Evolutionary conservation across 106 monocot genomes (phyloP).

Genomic region (Dioscorea dumetorum): DNA sequence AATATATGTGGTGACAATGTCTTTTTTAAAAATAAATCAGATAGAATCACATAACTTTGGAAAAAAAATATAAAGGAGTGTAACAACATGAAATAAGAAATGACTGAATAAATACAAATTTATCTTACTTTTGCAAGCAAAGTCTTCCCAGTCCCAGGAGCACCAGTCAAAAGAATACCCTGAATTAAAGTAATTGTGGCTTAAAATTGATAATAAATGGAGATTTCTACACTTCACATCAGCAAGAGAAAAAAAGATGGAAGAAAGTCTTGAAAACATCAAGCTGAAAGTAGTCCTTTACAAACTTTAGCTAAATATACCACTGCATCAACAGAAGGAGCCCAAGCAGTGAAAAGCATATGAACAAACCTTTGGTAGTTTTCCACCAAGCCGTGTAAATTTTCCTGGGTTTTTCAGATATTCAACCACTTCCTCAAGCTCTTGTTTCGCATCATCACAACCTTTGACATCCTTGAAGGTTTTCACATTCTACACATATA

Average conservation of each 20-base stretch:
- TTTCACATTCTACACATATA: constrained; percentile 52
- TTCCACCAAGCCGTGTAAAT: constrained; percentile 95
- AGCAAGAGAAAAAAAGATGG: neutral
- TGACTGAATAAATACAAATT: no score
- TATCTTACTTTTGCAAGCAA: constrained; percentile 80
- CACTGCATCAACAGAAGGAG: no score
- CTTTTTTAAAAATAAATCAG: no score
- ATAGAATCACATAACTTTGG: no score
- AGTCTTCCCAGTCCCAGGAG: constrained; percentile 95
- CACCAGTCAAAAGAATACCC: constrained; percentile 97
- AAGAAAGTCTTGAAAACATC: neutral
- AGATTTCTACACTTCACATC: no score
- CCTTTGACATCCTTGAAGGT: constrained; percentile 99
- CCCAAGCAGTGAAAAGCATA: neutral
- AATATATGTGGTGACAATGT: no score
- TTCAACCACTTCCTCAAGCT: constrained; percentile 98
- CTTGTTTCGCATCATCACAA: constrained; percentile 99
- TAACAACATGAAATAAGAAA: no score
- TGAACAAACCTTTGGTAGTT: constrained; percentile 83
- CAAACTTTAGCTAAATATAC: no score
- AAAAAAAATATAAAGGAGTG: no score
- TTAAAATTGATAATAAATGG: no score
- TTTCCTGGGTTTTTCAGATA: constrained; percentile 93
- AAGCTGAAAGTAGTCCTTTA: no score
- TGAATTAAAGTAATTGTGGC: constrained; percentile 7